phyloP scores from a whole-genome alignment of 768 basidiomycete species.

The Leccinum broughii region DNA sequence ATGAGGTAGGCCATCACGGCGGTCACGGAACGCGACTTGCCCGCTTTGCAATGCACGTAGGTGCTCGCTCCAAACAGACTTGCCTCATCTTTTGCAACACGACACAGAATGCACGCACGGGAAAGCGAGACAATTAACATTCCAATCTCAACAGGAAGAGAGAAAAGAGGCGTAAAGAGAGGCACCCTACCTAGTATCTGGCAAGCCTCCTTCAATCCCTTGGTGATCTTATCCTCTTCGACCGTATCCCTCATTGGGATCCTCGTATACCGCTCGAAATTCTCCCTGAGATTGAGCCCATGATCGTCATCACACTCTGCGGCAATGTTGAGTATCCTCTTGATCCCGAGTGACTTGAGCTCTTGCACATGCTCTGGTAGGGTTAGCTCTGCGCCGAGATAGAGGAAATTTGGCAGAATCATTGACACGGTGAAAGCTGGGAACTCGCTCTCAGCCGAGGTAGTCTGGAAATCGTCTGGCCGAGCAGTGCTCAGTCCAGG shows the following conservation, averaged over 20 bases:
- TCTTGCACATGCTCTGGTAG: conserved; percentile 71
- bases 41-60: conserved; percentile 96
- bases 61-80: conserved; percentile 84
- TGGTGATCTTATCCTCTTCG: conserved; percentile 86
- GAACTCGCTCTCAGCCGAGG: conserved; percentile 45
- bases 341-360: conserved; percentile 74
- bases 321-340: conserved; percentile 88
- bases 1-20: conserved; percentile 98
- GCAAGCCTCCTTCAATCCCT: conserved; percentile 82
- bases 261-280: conserved; percentile 81
- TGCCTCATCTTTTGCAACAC: conserved; percentile 65
- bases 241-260: conserved; percentile 96
- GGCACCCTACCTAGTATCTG: conserved; percentile 73
- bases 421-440: conserved; percentile 81
- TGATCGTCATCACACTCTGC: conserved; percentile 87
- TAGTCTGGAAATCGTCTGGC: conserved; percentile 39
- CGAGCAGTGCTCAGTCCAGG: conserved; percentile 66
- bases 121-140: conserved; percentile 1
- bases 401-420: conserved; percentile 89
- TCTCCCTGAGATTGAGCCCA: conserved; percentile 61
- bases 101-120: neutral
- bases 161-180: conserved; percentile 3
- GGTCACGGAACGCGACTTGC: conserved; percentile 93
- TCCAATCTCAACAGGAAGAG: neutral
- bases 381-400: conserved; percentile 86